phyloP scores from a whole-genome alignment of 2,329 filamentous ascomycete genomes.

The Venturiaceae sp. region DNA sequence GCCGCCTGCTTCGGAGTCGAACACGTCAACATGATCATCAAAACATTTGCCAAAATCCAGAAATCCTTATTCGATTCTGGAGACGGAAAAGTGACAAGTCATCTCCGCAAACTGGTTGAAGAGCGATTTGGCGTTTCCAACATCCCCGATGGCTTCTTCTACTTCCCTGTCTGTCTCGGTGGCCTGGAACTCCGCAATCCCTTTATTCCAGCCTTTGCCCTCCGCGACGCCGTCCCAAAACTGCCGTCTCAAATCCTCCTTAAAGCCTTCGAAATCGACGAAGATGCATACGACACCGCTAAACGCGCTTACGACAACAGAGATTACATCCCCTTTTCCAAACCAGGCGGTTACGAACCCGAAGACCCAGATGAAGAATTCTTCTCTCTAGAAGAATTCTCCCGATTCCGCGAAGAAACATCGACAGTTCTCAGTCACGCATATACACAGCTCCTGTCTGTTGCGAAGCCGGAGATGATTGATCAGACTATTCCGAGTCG shows the following conservation, averaged over 20 bases:
- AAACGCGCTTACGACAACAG: conserved; percentile 20
- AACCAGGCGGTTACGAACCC: neutral
- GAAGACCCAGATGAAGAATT: conserved; percentile 22
- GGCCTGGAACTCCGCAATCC: conserved; percentile 39
- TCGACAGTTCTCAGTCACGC: conserved; percentile 21
- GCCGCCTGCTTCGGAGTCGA: conserved; percentile 44
- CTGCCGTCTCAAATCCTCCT: conserved; percentile 12
- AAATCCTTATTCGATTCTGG: conserved; percentile 33
- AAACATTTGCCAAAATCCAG: conserved; percentile 44
- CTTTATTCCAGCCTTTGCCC: conserved; percentile 31
- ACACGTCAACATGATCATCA: conserved; percentile 47
- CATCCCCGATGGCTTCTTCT: conserved; percentile 38
- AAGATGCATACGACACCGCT: conserved; percentile 23
- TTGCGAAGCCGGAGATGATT: too few relatives aligned
- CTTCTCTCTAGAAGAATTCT: conserved; percentile 36
- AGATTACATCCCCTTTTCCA: too few relatives aligned
- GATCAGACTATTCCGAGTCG: too few relatives aligned
- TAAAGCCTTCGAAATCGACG: conserved; percentile 17
- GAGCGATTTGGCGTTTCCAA: conserved; percentile 25
- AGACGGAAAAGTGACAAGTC: conserved; percentile 39
- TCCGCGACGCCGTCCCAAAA: conserved; percentile 20
- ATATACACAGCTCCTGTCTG: conserved; percentile 29
- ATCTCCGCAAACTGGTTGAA: conserved; percentile 34
- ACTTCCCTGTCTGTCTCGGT: conserved; percentile 35
- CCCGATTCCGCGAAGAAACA: conserved; percentile 31